Percentiles rank a stretch among this genome's conserved stretches.
phyloP scores from a whole-genome alignment of 2,329 filamentous ascomycete genomes.

The Neonectria magnoliae region DNA sequence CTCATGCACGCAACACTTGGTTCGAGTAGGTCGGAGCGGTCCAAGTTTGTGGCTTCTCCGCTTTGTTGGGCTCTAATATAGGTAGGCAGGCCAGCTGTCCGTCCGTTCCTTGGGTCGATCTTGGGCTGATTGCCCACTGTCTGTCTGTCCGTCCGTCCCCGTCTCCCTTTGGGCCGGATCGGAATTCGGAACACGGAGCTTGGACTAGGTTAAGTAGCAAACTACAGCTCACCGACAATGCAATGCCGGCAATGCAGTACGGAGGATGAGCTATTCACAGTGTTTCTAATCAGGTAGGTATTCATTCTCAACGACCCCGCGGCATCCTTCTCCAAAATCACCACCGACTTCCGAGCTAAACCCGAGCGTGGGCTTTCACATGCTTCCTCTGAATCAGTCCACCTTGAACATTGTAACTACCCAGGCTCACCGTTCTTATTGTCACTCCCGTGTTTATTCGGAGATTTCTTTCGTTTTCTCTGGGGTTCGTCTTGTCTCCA shows the following conservation, averaged over 20 bases:
- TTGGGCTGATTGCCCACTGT: not conserved
- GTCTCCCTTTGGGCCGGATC: slow-evolving; percentile 3
- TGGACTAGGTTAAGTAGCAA: too few relatives aligned
- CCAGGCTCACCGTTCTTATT: not conserved
- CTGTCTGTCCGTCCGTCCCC: too few relatives aligned
- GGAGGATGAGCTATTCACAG: not conserved
- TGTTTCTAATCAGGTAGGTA: not conserved
- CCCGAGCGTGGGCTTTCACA: not conserved
- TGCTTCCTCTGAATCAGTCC: not conserved
- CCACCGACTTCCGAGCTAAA: not conserved
- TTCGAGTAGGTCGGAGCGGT: slow-evolving; percentile 33
- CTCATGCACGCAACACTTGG: slow-evolving; percentile 43
- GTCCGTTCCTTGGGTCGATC: not conserved
- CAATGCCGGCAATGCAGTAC: not conserved
- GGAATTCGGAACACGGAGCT: slow-evolving; percentile 4
- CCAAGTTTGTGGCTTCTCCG: slow-evolving; percentile 36
- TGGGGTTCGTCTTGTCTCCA: not conserved
- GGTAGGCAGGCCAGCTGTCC: not conserved
- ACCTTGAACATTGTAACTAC: not conserved
- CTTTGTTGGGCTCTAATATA: slow-evolving; percentile 16
- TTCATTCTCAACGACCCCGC: not conserved
- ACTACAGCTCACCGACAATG: not conserved
- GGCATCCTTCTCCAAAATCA: not conserved
- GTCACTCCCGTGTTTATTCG: not conserved
- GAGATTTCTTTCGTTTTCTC: too few relatives aligned